Percentiles rank a stretch among this genome's conserved stretches.
Conservation (phyloP, 2,329 filamentous ascomycete genomes). For the Dactylella cylindrospora region DNA sequence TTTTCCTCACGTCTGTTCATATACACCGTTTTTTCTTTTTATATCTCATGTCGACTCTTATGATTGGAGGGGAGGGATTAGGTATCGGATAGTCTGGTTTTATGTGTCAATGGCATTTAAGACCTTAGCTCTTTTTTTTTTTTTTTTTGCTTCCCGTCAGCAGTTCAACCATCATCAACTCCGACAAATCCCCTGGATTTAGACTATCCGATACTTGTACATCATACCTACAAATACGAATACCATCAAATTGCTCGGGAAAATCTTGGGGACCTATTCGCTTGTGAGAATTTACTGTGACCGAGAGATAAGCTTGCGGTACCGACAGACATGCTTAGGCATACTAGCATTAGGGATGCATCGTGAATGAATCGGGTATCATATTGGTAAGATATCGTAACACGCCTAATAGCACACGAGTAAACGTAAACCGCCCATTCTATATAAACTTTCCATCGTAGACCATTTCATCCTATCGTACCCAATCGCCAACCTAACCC, state of each 20-base stretch:
- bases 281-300: too few relatives aligned
- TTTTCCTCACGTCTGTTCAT: constrained; percentile 15
- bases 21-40: constrained; percentile 4
- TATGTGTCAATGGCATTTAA: neutral
- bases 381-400: neutral
- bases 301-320: too few relatives aligned
- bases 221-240: constrained; percentile 29
- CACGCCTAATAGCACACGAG: too few relatives aligned
- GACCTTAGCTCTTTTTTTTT: constrained; percentile 1
- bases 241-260: constrained; percentile 8
- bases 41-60: constrained; percentile 17
- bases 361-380: constrained; percentile 1
- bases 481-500: too few relatives aligned
- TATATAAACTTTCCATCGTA: too few relatives aligned
- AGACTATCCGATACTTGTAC: constrained; percentile 13
- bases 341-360: neutral
- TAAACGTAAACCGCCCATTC: too few relatives aligned
- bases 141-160: constrained; percentile 6
- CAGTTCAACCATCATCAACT: too few relatives aligned
- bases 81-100: constrained; percentile 12
- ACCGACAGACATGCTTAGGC: too few relatives aligned
- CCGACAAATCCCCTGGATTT: constrained; percentile 2
- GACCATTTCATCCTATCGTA: too few relatives aligned
- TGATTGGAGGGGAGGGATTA: constrained; percentile 19
- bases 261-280: too few relatives aligned